Evolutionary conservation across 352 stramenopile genomes (phyloP), one percentile per base, ranked within the genome.

Genomic region (Globisporangium middletonii): DNA sequence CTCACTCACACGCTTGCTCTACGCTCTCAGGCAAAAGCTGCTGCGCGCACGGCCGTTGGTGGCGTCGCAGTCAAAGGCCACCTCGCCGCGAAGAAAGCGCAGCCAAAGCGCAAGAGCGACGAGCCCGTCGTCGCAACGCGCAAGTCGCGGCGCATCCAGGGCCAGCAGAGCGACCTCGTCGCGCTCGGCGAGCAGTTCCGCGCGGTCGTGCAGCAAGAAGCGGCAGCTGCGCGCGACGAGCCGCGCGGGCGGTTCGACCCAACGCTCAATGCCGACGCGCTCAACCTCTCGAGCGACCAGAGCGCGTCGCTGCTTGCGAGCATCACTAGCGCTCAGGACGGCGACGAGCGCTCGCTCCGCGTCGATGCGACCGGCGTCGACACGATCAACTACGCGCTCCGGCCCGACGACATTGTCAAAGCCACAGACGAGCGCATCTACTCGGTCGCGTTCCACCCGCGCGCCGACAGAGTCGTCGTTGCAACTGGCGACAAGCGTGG

Each of bases 401-500:
- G 58, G 16, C 59, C 69, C 18, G 49, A 65, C 0, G 86, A 93
- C 68, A 70, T 95, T 4, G 73, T 79, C 42, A 95, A 95, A 63
- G 79, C 83, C 1, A 62, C 75, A 16, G 69, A 83, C 16, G 75
- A 89, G 53, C 77, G 87, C 38, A 74, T 96, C 33, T 95, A 90
- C 50, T 80, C 82, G 4, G 63, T 95, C 28, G 77, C 74, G 18
- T 87, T 95, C 67, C 83, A 91, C 43, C 83, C 83, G 7, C 78
- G 77, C 41, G 53, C 62, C 1, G 75, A 88, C 59, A 68, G 79
- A 33, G 55, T 91, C 2, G 58, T 96, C 3, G 68, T 92, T 3
- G 80, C 73, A 0, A 74, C 68, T 50, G 86, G 80, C 35, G 84
- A 95, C 68, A 93, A 90, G 64, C 62, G 78, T 27, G 87, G 86